Evolutionary conservation across 1,139 yeast genomes (phyloP).

Genomic region (Casaregolazyma suthepensis): DNA sequence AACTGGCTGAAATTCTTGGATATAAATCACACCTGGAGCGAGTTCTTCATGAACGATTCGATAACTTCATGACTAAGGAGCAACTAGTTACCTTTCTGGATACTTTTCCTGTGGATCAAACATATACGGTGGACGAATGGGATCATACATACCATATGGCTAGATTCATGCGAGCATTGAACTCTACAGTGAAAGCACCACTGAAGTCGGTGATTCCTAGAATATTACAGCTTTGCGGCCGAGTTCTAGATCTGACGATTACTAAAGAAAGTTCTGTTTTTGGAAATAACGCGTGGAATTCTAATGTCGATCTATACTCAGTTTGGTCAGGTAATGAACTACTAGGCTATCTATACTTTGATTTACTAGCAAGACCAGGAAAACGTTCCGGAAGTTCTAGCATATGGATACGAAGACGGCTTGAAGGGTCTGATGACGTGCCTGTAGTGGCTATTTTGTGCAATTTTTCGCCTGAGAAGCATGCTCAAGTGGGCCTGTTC

Average conservation of each 20-base stretch:
- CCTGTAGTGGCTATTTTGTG: constrained; percentile 1
- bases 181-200: neutral
- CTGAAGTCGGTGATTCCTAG: neutral
- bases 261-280: neutral
- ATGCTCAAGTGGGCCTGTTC: constrained; percentile 1
- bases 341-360: constrained; percentile 5
- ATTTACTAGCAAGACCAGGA: neutral
- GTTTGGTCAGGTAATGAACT: constrained; percentile 1
- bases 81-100: neutral
- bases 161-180: neutral
- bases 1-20: constrained; percentile 1
- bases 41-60: neutral
- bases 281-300: constrained; percentile 1
- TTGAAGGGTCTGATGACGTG: neutral
- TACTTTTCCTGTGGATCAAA: neutral
- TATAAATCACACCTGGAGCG: neutral
- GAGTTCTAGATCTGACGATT: constrained; percentile 3
- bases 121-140: neutral
- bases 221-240: neutral
- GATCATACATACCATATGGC: neutral
- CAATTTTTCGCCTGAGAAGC: neutral
- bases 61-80: neutral
- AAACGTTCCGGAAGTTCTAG: constrained; percentile 4
- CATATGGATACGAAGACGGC: constrained; percentile 1
- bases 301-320: constrained; percentile 3